Evolutionary conservation across 768 basidiomycete genomes (phyloP).

Genomic region (Guyanaporus albipodus): DNA sequence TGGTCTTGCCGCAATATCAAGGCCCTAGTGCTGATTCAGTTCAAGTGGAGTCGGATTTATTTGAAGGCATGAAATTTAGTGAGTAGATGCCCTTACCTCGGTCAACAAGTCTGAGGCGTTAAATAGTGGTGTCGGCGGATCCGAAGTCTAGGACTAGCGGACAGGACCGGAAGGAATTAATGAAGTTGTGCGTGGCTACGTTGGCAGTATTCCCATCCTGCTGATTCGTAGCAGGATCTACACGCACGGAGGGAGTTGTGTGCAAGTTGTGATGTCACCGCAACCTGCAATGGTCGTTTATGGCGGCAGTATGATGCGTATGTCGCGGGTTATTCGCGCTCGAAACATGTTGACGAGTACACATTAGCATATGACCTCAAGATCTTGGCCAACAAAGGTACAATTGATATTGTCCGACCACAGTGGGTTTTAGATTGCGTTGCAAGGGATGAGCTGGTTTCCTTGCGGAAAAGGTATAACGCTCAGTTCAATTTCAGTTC

Average conservation of each 20-base stretch:
- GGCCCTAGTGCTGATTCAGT: constrained; percentile 63
- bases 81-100: constrained; percentile 24
- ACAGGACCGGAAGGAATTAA: constrained; percentile 64
- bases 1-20: constrained; percentile 60
- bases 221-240: constrained; percentile 49
- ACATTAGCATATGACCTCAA: constrained; percentile 64
- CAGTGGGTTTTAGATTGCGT: constrained; percentile 82
- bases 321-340: constrained; percentile 25
- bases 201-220: background rate
- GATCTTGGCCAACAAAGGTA: constrained; percentile 64
- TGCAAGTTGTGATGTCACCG: constrained; percentile 57
- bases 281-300: constrained; percentile 58
- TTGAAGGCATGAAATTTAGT: constrained; percentile 81
- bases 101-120: background rate
- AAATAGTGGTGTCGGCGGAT: constrained; percentile 68
- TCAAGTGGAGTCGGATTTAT: constrained; percentile 57
- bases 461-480: constrained; percentile 65
- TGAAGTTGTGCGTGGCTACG: constrained; percentile 52
- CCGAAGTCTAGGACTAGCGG: constrained; percentile 65
- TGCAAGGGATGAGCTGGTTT: constrained; percentile 48
- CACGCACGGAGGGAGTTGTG: constrained; percentile 61
- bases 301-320: constrained; percentile 66
- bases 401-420: constrained; percentile 71
- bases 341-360: background rate
- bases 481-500: background rate